Percentiles rank a stretch among this genome's conserved stretches.
phyloP scores from a whole-genome alignment of 2,329 filamentous ascomycete species.

The Trichoderma sp. region DNA sequence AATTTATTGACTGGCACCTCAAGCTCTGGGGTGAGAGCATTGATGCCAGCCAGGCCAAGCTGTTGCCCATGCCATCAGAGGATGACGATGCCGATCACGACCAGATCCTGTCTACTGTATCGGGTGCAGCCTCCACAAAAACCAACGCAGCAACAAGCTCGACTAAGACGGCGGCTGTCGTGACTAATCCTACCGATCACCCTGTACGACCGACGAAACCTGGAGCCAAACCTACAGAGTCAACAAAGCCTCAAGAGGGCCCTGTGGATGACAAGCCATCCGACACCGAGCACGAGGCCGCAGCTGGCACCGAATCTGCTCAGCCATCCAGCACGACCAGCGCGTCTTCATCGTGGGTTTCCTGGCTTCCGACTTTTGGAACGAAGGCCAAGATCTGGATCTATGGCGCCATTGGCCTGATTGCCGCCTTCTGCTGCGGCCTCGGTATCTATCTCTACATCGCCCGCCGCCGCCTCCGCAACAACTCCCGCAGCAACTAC shows the following conservation, averaged over 20 bases:
- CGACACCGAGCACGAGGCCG: conserved; percentile 26
- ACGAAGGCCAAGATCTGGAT: conserved; percentile 91
- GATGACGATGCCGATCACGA: conserved; percentile 83
- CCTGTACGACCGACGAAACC: conserved; percentile 61
- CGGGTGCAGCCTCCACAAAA: conserved; percentile 28
- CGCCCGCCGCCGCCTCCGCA: conserved; percentile 71
- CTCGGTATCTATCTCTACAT: conserved; percentile 80
- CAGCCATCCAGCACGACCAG: conserved; percentile 41
- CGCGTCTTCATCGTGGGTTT: conserved; percentile 71
- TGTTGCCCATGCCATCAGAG: conserved; percentile 78
- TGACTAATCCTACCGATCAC: conserved; percentile 57
- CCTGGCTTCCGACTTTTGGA: conserved; percentile 87
- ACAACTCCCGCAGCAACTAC: conserved; percentile 76
- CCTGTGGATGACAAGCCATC: conserved; percentile 25
- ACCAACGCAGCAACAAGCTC: conserved; percentile 35
- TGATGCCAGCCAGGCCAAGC: conserved; percentile 68
- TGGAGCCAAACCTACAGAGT: conserved; percentile 35
- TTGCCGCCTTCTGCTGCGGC: conserved; percentile 76
- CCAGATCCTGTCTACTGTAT: conserved; percentile 56
- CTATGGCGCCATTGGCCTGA: conserved; percentile 80
- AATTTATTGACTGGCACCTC: conserved; percentile 86
- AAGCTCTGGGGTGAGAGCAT: conserved; percentile 91
- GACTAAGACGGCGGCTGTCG: conserved; percentile 45
- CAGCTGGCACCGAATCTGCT: conserved; percentile 33
- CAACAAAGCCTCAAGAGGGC: conserved; percentile 43